Evolutionary conservation across 2,329 filamentous ascomycete genomes (phyloP).

Genomic region (Cordyceps fumosorosea): DNA sequence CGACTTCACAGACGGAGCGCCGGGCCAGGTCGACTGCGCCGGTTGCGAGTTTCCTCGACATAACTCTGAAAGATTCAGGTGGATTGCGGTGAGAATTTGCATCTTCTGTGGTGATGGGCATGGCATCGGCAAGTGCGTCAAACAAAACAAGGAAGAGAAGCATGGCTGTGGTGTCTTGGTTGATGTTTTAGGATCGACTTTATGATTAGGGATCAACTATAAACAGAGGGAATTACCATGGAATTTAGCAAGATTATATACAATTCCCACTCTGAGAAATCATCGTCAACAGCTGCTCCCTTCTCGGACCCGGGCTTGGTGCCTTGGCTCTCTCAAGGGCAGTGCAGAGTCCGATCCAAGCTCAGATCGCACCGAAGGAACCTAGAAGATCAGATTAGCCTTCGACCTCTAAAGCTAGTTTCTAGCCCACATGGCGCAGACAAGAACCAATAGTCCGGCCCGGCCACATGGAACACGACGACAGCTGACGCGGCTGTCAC

Average conservation of each 20-base stretch:
- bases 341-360: background rate
- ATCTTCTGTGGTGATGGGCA: slow-evolving; percentile 3
- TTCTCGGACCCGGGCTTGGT: background rate
- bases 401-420: background rate
- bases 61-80: background rate
- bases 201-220: background rate
- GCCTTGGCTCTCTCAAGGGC: background rate
- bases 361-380: background rate
- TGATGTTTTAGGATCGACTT: background rate
- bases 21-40: background rate
- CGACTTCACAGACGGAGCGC: background rate
- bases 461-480: background rate
- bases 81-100: no score
- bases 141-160: background rate
- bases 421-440: background rate
- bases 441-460: background rate
- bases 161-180: background rate
- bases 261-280: background rate
- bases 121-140: slow-evolving; percentile 3
- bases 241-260: background rate
- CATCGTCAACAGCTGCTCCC: background rate
- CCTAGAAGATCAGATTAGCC: background rate
- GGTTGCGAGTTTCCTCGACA: background rate
- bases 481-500: background rate
- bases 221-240: background rate